Base-by-base conservation (phyloP, 257 asterid species). In the Marsdenia floribunda region DNA sequence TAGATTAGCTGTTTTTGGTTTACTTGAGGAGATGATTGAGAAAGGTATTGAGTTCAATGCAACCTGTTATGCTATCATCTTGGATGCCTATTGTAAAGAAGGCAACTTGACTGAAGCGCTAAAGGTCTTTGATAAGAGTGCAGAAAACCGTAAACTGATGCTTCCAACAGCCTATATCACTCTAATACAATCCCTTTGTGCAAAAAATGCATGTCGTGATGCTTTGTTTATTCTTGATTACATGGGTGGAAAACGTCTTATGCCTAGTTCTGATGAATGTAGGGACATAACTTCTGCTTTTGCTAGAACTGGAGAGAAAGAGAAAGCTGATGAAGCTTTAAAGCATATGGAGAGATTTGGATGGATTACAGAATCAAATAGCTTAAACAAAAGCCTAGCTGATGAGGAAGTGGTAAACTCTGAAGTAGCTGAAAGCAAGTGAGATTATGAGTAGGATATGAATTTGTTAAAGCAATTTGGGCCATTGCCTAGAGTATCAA, bases 31-130 rank as follows among this genome's bases (percentile, higher is more conserved):
- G 47, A 71, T 61, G 76, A 46, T 60, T 68, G 71, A 9, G 1
- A 64, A 64, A 52, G 77, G 69, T 21, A 52, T 64, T 37, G 10
- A 61, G 64, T 68, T 71, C 19, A 55, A 77, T 37, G 65, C 29
- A 2, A 18, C 13, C 15, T 60, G 58, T 47, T 73, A 52, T 64
- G 38, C n/a, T 37, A 6, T 77, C 22, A 46, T 71, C 57, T 53
- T 77, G 58, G 77, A 77, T 15, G 55, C 73, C 35, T 72, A 49
- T 50, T 61, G 73, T 67, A 77, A 77, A 54, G 73, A 71, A 52
- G 77, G 68, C 26, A 77, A 77, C 59, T 71, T 77, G 76, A 42
- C 57, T 33, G 73, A 77, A 16, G 76, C 69, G 12, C 49, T 67
- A 33, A 57, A 69, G 52, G 10, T 69, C 33, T 19, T 22, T 26